phyloP scores from a whole-genome alignment of 2,329 filamentous ascomycete species.

The Periconia macrospinosa region DNA sequence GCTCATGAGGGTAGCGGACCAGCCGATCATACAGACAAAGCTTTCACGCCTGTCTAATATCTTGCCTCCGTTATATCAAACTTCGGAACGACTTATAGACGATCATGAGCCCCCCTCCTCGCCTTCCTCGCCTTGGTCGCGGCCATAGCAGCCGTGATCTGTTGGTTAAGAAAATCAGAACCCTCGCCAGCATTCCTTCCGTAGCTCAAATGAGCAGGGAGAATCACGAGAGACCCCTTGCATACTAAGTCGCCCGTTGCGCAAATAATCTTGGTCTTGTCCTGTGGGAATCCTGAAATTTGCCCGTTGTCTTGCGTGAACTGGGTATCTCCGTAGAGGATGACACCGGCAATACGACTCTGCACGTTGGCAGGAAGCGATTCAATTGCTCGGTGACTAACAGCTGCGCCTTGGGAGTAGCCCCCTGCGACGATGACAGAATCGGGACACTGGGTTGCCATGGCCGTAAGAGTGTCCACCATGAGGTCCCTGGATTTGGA shows the following conservation, averaged over 20 bases:
- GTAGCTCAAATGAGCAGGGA: slow-evolving; percentile 36
- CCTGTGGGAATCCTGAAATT: slow-evolving; percentile 45
- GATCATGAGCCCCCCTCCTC: slow-evolving; percentile 22
- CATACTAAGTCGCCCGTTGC: slow-evolving; percentile 57
- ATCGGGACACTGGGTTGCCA: slow-evolving; percentile 36
- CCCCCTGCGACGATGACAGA: slow-evolving; percentile 34
- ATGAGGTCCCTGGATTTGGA: slow-evolving; percentile 19
- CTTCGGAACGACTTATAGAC: neutral
- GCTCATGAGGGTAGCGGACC: no score
- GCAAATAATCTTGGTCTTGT: slow-evolving; percentile 54
- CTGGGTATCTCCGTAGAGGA: slow-evolving; percentile 53
- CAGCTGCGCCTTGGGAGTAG: slow-evolving; percentile 39
- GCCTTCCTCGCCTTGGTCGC: slow-evolving; percentile 32
- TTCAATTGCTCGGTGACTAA: slow-evolving; percentile 37
- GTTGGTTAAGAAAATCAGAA: slow-evolving; percentile 26
- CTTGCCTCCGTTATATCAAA: neutral
- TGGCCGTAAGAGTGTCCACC: slow-evolving; percentile 24
- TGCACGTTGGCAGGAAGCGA: slow-evolving; percentile 25
- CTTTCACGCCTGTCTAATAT: no score
- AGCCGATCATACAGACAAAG: no score
- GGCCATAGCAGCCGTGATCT: slow-evolving; percentile 29
- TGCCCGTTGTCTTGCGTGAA: slow-evolving; percentile 43
- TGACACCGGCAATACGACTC: slow-evolving; percentile 44
- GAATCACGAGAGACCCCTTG: slow-evolving; percentile 43
- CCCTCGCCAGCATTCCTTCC: slow-evolving; percentile 31